Base-by-base conservation (phyloP, 768 basidiomycete genomes). In the Kwoniella sp. region DNA sequence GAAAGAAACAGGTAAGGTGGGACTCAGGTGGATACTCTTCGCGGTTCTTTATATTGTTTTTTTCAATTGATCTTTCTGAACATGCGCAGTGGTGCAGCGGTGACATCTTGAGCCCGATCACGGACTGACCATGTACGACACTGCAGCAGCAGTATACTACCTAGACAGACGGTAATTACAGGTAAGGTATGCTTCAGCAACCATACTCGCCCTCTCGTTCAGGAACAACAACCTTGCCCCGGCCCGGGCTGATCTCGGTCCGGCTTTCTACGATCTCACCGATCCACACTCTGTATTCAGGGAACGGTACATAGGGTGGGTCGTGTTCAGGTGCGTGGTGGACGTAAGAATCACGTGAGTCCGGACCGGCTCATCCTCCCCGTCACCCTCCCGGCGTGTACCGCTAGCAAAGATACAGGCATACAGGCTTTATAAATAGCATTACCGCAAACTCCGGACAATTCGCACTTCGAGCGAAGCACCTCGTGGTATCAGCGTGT, bases 1-100 rank as follows among this genome's bases (percentile, higher is more conserved):
- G 11, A 22, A 34, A 13, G 47, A 25, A 13, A 37, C 4, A 48
- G 26, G 22, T 12, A 30, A 8, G 48, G 30, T 23, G 30, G 23
- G 25, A 45, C 41, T 11, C 22, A 61, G 37, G 51, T 53, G 51
- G 50, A 53, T 61, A 54, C 60, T 52, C 60, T 61, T 45, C 41
- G 20, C 9, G 41, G 41, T 20, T 45, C 41, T 45, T 45, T n/a
- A n/a, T n/a, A n/a, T 45, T 45, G 38, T 45, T 45, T n/a, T n/a
- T n/a, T n/a, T n/a, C n/a, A n/a, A n/a, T n/a, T n/a, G n/a, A n/a
- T n/a, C n/a, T n/a, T n/a, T n/a, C n/a, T n/a, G n/a, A n/a, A n/a
- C n/a, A n/a, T n/a, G n/a, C n/a, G n/a, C n/a, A n/a, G n/a, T n/a
- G n/a, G n/a, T n/a, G n/a, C n/a, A n/a, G 34, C 34, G 34, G 34